phyloP scores from a whole-genome alignment of 345 rosid genomes.

The Eucalyptus cloeziana region DNA sequence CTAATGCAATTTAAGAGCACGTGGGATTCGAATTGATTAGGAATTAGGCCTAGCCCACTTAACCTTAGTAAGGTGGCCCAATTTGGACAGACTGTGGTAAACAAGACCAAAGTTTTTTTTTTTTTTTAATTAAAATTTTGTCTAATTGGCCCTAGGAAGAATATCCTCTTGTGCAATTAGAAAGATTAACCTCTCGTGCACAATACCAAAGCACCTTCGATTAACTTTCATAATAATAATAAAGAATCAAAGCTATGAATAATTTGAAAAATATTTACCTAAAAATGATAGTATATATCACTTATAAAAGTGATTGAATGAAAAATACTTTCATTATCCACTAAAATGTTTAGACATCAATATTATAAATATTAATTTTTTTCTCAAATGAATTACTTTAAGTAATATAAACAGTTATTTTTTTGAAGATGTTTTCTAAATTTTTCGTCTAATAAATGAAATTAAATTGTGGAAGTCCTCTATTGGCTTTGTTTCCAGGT shows the following conservation, averaged over 20 bases:
- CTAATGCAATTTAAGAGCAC: background rate
- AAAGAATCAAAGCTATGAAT: background rate
- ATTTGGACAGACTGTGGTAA: background rate
- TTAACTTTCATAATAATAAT: background rate
- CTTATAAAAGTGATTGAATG: background rate
- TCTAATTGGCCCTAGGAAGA: background rate
- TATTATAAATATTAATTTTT: accelerated
- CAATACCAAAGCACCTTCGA: background rate
- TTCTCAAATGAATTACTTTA: too few relatives aligned
- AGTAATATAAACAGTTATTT: too few relatives aligned
- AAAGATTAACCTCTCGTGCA: background rate
- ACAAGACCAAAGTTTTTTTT: background rate
- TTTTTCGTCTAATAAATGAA: too few relatives aligned
- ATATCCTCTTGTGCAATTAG: background rate
- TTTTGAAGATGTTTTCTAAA: background rate
- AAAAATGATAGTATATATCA: too few relatives aligned
- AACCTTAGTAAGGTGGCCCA: background rate
- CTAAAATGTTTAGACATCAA: background rate
- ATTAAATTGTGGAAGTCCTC: background rate
- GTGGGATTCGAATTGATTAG: background rate
- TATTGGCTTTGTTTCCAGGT: background rate
- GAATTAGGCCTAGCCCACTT: background rate
- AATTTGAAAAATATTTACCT: background rate
- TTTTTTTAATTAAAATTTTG: background rate
- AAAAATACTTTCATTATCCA: too few relatives aligned